Conservation (phyloP, 306 rosid genomes). For the Dalbergia cochinchinensis region DNA sequence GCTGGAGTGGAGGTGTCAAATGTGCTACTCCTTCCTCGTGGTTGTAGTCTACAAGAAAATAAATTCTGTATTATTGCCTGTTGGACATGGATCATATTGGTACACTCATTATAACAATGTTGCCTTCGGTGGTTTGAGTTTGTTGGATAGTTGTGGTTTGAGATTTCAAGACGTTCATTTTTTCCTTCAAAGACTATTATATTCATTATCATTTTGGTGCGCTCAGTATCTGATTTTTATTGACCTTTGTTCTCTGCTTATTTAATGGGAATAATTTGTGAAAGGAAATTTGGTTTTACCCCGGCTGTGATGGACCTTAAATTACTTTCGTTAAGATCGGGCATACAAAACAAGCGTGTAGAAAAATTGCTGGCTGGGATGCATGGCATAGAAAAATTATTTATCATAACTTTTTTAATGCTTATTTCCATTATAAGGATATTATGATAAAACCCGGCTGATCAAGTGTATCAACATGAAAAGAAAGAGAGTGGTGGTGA, state of each 20-base stretch:
- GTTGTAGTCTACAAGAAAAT: slow-evolving; percentile 31
- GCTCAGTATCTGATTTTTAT: background rate
- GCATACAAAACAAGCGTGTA: no score
- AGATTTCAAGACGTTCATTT: background rate
- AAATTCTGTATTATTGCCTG: background rate
- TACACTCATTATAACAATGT: background rate
- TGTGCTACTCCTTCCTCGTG: background rate
- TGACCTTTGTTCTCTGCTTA: background rate
- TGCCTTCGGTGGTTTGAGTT: slow-evolving; percentile 9
- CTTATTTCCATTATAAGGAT: no score
- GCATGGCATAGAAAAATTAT: no score
- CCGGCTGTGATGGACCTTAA: no score
- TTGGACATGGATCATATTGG: background rate
- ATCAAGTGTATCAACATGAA: no score
- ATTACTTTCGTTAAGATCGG: no score
- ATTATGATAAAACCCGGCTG: no score
- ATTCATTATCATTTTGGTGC: no score
- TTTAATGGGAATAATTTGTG: background rate
- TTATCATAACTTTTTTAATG: no score
- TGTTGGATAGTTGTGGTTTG: background rate
- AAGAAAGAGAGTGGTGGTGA: no score
- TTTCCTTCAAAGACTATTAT: background rate
- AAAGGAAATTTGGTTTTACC: no score
- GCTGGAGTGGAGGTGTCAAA: slow-evolving; percentile 1
- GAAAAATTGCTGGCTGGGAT: no score